phyloP scores from a whole-genome alignment of 75 land plant species.

The Pinus taeda region DNA sequence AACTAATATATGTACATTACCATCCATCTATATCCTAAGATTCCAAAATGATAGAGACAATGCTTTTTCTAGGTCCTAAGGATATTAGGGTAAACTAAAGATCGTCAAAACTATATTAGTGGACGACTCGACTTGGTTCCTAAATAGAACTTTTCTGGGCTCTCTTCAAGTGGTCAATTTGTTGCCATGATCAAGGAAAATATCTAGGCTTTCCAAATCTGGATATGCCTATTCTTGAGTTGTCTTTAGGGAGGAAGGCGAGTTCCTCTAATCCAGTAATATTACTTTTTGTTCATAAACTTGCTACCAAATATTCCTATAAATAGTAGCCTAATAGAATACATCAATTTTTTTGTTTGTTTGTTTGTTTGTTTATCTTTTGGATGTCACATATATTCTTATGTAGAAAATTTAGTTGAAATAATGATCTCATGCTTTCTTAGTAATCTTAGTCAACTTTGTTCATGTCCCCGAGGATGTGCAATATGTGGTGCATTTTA shows the following conservation, averaged over 20 bases:
- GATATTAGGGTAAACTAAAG: not conserved
- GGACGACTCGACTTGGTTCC: conserved; percentile 6
- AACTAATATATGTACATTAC: not conserved
- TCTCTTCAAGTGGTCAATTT: not conserved
- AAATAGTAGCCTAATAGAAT: not conserved
- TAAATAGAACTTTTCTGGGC: not conserved
- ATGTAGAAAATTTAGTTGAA: not conserved
- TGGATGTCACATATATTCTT: conserved; percentile 15
- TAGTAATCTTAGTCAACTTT: not conserved
- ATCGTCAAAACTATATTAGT: not conserved
- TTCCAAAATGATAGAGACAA: conserved; percentile 11
- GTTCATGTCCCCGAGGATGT: not conserved
- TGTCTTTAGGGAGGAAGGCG: conserved; percentile 16
- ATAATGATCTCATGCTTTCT: not conserved
- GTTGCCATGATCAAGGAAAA: conserved; percentile 14
- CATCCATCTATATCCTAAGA: not conserved
- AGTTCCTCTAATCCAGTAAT: not conserved
- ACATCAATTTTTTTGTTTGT: not conserved
- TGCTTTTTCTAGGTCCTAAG: conserved; percentile 28
- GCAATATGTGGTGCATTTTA: not conserved
- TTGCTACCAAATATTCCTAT: not conserved
- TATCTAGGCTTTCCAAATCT: not conserved
- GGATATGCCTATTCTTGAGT: conserved; percentile 30
- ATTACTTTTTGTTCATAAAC: not conserved
- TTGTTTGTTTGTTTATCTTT: conserved; percentile 23